A percentile compares a stretch with the other conserved stretches of the same genome.
These are phyloP conservation scores for Zygoascus hellenicus DNA, from an alignment of 1,139 yeast genomes.

Conservation along the genomic window DNA sequence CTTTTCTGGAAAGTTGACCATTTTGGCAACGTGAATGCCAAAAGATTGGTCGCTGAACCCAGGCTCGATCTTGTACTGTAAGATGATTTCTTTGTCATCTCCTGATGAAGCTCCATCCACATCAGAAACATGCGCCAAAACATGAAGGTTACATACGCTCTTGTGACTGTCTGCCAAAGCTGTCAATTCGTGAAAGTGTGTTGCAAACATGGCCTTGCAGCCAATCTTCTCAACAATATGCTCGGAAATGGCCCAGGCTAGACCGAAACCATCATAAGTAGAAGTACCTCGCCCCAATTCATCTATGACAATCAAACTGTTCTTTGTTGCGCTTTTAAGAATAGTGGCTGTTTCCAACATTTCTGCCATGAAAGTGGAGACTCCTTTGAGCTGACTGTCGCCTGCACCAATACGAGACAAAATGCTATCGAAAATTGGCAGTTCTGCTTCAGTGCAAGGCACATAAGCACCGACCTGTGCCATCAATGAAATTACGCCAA, in stretches of 20 bases:
- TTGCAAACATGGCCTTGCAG: constrained; percentile 86
- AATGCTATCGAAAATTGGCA: constrained; percentile 83
- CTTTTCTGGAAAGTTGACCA: constrained; percentile 84
- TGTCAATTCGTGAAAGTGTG: constrained; percentile 95
- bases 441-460: constrained; percentile 68
- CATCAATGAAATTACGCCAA: constrained; percentile 84
- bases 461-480: constrained; percentile 92
- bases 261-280: constrained; percentile 95
- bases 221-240: constrained; percentile 63
- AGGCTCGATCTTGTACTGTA: constrained; percentile 83
- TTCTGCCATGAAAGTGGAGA: constrained; percentile 96
- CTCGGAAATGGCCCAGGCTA: constrained; percentile 95
- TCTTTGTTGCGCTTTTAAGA: constrained; percentile 74
- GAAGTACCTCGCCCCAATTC: constrained; percentile 96
- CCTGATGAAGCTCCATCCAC: constrained; percentile 15
- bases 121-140: constrained; percentile 74
- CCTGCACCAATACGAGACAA: constrained; percentile 98
- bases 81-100: constrained; percentile 62
- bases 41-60: constrained; percentile 93
- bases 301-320: constrained; percentile 85
- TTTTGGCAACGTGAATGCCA: constrained; percentile 96
- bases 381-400: constrained; percentile 93
- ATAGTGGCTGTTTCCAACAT: constrained; percentile 95
- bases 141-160: constrained; percentile 75
- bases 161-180: constrained; percentile 58